These are phyloP conservation scores for Tuctoria greenei DNA, from an alignment of 176 grass and related monocot species.

Conservation along the genomic window DNA sequence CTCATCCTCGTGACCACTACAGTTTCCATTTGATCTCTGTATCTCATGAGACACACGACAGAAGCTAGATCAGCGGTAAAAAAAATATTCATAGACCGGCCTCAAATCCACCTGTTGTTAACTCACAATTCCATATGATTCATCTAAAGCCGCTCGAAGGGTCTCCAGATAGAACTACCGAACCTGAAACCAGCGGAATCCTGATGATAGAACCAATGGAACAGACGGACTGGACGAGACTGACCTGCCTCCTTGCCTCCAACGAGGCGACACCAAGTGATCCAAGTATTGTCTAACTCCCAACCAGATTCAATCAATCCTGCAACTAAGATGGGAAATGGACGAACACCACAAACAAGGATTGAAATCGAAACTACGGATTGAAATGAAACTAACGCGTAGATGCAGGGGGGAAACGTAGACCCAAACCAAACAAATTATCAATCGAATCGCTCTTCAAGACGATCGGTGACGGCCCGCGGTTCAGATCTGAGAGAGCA, in stretches of 20 bases:
- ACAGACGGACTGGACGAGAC: conserved; percentile 9
- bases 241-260: conserved; percentile 26
- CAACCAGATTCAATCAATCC: background rate
- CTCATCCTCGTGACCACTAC: too few relatives aligned
- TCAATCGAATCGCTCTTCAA: background rate
- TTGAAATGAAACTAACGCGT: too few relatives aligned
- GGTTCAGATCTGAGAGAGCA: background rate
- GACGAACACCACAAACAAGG: background rate
- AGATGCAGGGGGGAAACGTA: background rate
- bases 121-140: background rate
- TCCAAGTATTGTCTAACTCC: background rate
- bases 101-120: background rate
- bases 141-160: background rate
- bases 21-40: background rate
- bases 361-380: background rate
- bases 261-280: too few relatives aligned
- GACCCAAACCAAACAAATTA: background rate
- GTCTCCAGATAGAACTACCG: background rate
- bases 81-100: background rate
- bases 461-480: background rate
- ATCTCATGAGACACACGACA: background rate
- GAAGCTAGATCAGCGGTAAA: background rate
- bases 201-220: conserved; percentile 23
- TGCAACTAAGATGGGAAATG: background rate
- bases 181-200: conserved; percentile 32